Conservation (phyloP, 176 grass and related monocot species). For the Alloteropsis semialata region DNA sequence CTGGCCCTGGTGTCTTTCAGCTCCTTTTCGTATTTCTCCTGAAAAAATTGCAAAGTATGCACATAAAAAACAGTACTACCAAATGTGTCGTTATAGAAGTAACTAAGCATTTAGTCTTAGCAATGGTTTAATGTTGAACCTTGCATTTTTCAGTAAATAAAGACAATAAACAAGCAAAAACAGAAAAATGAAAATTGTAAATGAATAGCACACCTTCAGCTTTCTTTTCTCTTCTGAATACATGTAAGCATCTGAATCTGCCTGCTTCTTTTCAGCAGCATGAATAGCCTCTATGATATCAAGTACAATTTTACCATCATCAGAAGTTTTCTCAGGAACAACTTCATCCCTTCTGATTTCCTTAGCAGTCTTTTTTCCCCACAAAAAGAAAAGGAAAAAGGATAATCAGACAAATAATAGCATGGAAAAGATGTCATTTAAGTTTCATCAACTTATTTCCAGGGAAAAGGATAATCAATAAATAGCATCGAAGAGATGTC, state of each 20-base stretch:
- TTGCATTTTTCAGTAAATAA: constrained; percentile 6
- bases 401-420: neutral
- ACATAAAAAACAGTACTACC: neutral
- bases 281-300: constrained; percentile 94
- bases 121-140: neutral
- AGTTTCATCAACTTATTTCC: neutral
- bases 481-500: neutral
- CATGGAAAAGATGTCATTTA: constrained; percentile 1
- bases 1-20: constrained; percentile 84
- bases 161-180: neutral
- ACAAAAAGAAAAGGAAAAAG: neutral
- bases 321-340: constrained; percentile 34
- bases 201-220: constrained; percentile 65
- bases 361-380: constrained; percentile 23
- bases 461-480: constrained; percentile 4
- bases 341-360: constrained; percentile 34
- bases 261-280: constrained; percentile 91
- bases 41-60: constrained; percentile 31
- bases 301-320: constrained; percentile 68
- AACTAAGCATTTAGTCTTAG: neutral
- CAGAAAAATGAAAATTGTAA: constrained; percentile 10
- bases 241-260: constrained; percentile 78
- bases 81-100: neutral
- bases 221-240: constrained; percentile 98
- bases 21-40: constrained; percentile 95